Evolutionary conservation across 2,329 filamentous ascomycete species (phyloP).

Genomic region (Aplosporella prunicola): DNA sequence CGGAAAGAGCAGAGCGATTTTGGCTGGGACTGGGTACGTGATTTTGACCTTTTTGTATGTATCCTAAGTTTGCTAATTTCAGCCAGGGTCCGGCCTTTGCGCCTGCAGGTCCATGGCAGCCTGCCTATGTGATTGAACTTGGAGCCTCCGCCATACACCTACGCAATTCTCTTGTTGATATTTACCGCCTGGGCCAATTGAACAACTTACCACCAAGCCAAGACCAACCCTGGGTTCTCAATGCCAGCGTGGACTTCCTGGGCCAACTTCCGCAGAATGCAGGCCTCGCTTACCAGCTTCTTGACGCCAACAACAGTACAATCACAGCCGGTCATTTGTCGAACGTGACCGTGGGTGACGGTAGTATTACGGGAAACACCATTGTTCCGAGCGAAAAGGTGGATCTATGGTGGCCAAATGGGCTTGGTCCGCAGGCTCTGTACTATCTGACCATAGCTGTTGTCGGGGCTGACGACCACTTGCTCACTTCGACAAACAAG

Average conservation of each 20-base stretch:
- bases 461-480: slow-evolving; percentile 26
- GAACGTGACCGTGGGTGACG: slow-evolving; percentile 31
- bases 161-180: slow-evolving; percentile 47
- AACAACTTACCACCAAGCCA: slow-evolving; percentile 51
- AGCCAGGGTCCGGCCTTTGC: slow-evolving; percentile 48
- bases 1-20: slow-evolving; percentile 55
- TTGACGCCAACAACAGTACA: slow-evolving; percentile 32
- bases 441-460: slow-evolving; percentile 47
- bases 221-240: slow-evolving; percentile 48
- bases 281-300: slow-evolving; percentile 39
- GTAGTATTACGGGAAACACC: slow-evolving; percentile 41
- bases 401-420: slow-evolving; percentile 53
- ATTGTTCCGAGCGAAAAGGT: slow-evolving; percentile 36
- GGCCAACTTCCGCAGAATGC: slow-evolving; percentile 38
- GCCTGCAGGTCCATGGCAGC: slow-evolving; percentile 55
- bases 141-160: slow-evolving; percentile 35
- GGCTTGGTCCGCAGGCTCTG: slow-evolving; percentile 47
- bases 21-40: slow-evolving; percentile 45
- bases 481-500: slow-evolving; percentile 40
- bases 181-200: slow-evolving; percentile 49
- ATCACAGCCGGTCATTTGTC: slow-evolving; percentile 30
- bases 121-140: slow-evolving; percentile 48
- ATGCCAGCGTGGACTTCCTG: slow-evolving; percentile 50
- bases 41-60: not conserved
- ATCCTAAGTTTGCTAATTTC: not conserved